Conservation (phyloP, 2,329 filamentous ascomycete genomes). For the Fusarium coffeatum region DNA sequence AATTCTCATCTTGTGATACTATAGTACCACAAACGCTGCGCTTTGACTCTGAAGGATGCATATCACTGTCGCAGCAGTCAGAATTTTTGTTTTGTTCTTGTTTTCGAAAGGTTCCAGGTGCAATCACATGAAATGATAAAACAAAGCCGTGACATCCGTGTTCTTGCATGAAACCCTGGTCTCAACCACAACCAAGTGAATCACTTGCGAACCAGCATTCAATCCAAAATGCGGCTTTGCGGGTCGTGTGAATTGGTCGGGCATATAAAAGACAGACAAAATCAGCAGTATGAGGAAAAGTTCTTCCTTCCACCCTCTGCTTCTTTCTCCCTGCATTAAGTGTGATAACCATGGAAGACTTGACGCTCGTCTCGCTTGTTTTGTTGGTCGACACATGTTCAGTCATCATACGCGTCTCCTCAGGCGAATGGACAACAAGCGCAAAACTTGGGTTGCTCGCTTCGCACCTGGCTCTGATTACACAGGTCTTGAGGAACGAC, state of each 20-base stretch:
- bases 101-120: neutral
- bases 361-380: neutral
- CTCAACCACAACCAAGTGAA: neutral
- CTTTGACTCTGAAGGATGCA: neutral
- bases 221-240: neutral
- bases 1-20: neutral
- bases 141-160: neutral
- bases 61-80: neutral
- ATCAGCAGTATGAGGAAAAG: fast-evolving
- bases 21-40: neutral
- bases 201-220: neutral
- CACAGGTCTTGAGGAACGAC: neutral
- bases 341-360: neutral
- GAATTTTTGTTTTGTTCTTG: neutral
- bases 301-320: neutral
- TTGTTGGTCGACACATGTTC: neutral
- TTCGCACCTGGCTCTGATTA: neutral
- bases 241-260: neutral
- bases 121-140: neutral
- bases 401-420: neutral
- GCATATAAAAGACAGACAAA: neutral
- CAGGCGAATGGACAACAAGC: neutral
- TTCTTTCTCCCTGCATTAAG: neutral
- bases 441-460: neutral
- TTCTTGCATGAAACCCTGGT: neutral